Base-by-base conservation (phyloP, 495 filamentous ascomycete species). In the Cenococcum geophilum region DNA sequence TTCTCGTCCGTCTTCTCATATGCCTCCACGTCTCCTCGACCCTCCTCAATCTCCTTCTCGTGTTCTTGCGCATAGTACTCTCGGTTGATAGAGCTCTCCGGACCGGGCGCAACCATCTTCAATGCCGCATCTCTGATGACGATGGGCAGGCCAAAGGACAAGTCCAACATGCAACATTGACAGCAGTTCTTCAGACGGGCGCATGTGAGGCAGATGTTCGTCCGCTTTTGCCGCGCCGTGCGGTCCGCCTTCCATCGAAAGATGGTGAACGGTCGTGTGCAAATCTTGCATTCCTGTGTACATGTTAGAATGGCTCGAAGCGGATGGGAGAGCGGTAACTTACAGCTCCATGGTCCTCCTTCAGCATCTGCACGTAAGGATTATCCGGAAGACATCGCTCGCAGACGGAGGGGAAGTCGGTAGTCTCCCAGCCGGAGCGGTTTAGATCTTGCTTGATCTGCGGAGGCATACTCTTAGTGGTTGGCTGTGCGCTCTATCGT, bases 1-100 rank as follows among this genome's bases (percentile, higher is more conserved):
- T 96, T 96, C 73, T 96, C 91, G 65, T 98, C 93, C 11, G 91
- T 89, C 79, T 96, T 96, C 66, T 97, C 92, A 70, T 97, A 97
- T 67, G 89, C 90, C 68, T 88, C 89, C 0, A 86, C 79, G 1
- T 85, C 89, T 6, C 78, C 78, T 43, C 89, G 76, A 0, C 93
- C 95, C 66, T 97, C 92, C 68, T 96, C 91, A 52, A 98, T 86
- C 59, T 92, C 91, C 72, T 86, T 87, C 78, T 98, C 95, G 74
- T 97, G 89, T 65, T 96, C 89, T 72, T 98, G 93, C 10, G 93
- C 93, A 74, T 93, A 98, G 75, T 91, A 98, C 77, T 98, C 90
- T 65, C 93, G 81, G 75, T 98, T 98, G 71, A 97, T 87, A 27
- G 86, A 85, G 74, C 89, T 93, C 62, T 88, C 80, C 1, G 93